Conservation (phyloP, 495 filamentous ascomycete species). For the Emericellopsis terricola region DNA sequence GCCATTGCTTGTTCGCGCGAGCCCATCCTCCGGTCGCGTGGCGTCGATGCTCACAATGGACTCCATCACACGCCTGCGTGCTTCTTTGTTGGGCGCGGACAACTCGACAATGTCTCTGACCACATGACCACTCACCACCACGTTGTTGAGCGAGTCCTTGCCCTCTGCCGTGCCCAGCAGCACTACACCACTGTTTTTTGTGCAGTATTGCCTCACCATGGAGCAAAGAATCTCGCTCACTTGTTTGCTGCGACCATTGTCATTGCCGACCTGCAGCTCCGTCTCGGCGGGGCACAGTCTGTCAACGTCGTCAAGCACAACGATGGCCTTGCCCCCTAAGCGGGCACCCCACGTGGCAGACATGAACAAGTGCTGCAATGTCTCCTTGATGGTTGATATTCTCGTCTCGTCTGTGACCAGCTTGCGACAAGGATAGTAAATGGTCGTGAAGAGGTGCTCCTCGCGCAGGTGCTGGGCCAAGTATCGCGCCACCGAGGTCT, state of each 20-base stretch:
- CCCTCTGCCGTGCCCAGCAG: constrained; percentile 81
- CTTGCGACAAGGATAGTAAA: constrained; percentile 67
- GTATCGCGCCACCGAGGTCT: constrained; percentile 48
- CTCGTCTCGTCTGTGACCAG: constrained; percentile 77
- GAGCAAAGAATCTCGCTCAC: constrained; percentile 78
- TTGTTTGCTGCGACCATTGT: constrained; percentile 81
- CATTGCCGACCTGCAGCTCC: constrained; percentile 76
- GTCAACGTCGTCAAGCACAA: constrained; percentile 87
- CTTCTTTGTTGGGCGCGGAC: constrained; percentile 82
- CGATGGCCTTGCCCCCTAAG: constrained; percentile 60
- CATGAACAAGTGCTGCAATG: constrained; percentile 65
- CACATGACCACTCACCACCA: constrained; percentile 63
- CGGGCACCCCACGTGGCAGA: constrained; percentile 76
- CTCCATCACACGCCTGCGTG: constrained; percentile 64
- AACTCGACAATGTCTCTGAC: constrained; percentile 69
- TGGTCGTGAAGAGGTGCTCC: constrained; percentile 52
- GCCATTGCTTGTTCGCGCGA: constrained; percentile 17
- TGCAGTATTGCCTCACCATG: constrained; percentile 66
- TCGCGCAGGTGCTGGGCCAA: constrained; percentile 47
- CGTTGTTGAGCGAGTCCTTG: constrained; percentile 72
- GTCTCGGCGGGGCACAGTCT: constrained; percentile 82
- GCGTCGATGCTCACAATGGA: constrained; percentile 37
- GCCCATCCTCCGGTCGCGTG: constrained; percentile 18
- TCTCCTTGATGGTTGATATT: constrained; percentile 80
- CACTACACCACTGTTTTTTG: constrained; percentile 54